These are phyloP conservation scores for Tillandsia leiboldiana DNA, from an alignment of 176 grass and related monocot species.

Conservation along the genomic window DNA sequence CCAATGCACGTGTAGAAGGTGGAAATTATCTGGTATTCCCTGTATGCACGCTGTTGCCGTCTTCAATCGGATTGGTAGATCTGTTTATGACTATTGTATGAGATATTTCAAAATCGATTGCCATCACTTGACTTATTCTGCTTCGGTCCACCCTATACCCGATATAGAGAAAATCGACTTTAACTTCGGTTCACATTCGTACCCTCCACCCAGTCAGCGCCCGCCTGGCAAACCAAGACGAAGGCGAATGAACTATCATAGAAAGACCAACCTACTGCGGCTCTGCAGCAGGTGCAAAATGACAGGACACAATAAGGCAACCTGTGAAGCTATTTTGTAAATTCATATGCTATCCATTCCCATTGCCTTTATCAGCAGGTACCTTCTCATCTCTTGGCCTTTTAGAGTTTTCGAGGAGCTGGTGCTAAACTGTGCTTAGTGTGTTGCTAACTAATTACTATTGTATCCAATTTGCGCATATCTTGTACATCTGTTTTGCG, in stretches of 20 bases:
- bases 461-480: too few relatives aligned
- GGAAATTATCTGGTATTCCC: slow-evolving; percentile 84
- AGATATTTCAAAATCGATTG: slow-evolving; percentile 66
- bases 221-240: slow-evolving; percentile 75
- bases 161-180: slow-evolving; percentile 80
- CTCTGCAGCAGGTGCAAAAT: slow-evolving; percentile 94
- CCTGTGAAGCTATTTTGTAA: slow-evolving; percentile 64
- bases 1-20: slow-evolving; percentile 88
- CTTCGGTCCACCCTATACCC: slow-evolving; percentile 65
- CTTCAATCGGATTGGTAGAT: slow-evolving; percentile 51
- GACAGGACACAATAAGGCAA: slow-evolving; percentile 85
- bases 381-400: not conserved
- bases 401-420: not conserved
- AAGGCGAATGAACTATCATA: slow-evolving; percentile 77
- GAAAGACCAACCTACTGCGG: slow-evolving; percentile 42
- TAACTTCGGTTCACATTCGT: slow-evolving; percentile 41
- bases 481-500: too few relatives aligned
- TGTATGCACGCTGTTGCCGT: slow-evolving; percentile 90
- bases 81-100: slow-evolving; percentile 69
- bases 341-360: not conserved
- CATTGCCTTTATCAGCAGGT: not conserved
- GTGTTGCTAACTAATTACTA: too few relatives aligned
- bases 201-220: slow-evolving; percentile 55
- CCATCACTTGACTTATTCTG: slow-evolving; percentile 65
- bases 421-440: too few relatives aligned